Evolutionary conservation across 1,139 yeast species (phyloP), one percentile per base, ranked within the genome.

Genomic region (Geotrichum macrosporum): DNA sequence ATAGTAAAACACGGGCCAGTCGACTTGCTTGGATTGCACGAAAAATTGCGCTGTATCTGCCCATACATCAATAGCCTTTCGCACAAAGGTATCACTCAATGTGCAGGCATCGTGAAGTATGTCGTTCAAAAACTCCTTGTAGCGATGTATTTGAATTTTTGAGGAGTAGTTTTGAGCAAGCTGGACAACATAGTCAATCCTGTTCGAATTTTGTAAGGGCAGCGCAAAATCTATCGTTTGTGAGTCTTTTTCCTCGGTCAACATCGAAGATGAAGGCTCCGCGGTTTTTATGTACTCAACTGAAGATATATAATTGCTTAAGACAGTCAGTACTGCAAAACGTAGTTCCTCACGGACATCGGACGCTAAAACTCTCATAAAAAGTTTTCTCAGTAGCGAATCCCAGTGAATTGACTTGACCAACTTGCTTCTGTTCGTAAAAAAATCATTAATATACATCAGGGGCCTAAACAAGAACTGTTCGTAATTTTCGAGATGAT

Each of bases 351-450:
- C 39, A 8, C 34, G 36, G 6, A 31, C 31, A 10, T 27, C 19
- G 13, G 45, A 31, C 1, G 32, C 6, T 5, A 46, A 19, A 22
- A 46, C 24, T 31, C 18, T 41, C 35, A 36, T 18, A 26, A 41
- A 40, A 9, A 40, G 5, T 31, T 40, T 46, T 18, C 49, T 19
- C 38, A 46, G 15, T n/a, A 46, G 27, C 15, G 34, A 29, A 12
- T 39, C 42, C 49, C 49, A 46, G 15, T 46, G 45, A 2, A 35
- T 35, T 13, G 45, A 41, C 24, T 41, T 46, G 3, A 36, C 42
- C 31, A 46, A 16, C 1, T 38, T n/a, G n/a, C 16, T 20, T 22
- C 19, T 26, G n/a, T 29, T 30, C 9, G 41, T 5, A 2, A 46
- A 26, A 5, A 46, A 15, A 10, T 34, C 20, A 9, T 31, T 21